These are phyloP conservation scores for Candida xiaguanensis DNA, from an alignment of 805 yeast genomes.

Conservation along the genomic window DNA sequence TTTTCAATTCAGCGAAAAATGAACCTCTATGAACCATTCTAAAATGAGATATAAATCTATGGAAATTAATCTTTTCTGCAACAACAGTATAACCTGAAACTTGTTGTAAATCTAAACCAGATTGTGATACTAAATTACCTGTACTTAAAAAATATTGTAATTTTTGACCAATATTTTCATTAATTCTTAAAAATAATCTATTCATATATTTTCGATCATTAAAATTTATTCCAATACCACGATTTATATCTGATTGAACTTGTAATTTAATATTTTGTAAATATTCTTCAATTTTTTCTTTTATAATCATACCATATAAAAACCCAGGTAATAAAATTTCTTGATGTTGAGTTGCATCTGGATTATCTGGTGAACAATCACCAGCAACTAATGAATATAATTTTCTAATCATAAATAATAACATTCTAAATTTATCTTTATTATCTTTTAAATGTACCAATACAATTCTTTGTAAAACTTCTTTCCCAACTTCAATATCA, in stretches of 20 bases:
- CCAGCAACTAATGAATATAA: conserved; percentile 93
- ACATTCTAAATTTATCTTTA: conserved; percentile 79
- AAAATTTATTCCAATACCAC: conserved; percentile 81
- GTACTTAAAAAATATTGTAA: conserved; percentile 92
- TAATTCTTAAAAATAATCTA: conserved; percentile 71
- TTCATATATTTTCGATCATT: conserved; percentile 78
- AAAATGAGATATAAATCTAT: conserved; percentile 96
- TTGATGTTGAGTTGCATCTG: conserved; percentile 99
- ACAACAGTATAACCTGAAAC: conserved; percentile 98
- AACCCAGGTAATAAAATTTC: conserved; percentile 94
- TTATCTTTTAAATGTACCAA: conserved; percentile 78
- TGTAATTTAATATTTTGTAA: conserved; percentile 69
- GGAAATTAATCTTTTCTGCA: conserved; percentile 96
- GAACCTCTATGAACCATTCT: conserved; percentile 99
- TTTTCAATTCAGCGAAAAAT: conserved; percentile 95
- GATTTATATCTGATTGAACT: conserved; percentile 72
- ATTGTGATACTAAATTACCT: conserved; percentile 94
- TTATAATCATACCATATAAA: conserved; percentile 92
- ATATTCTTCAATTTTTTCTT: conserved; percentile 95
- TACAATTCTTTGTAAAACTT: conserved; percentile 77
- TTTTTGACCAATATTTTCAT: conserved; percentile 93
- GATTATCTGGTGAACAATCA: conserved; percentile 94
- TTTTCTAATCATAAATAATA: conserved; percentile 93
- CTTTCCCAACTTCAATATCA: conserved; percentile 87
- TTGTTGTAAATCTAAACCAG: conserved; percentile 97